A percentile compares a stretch with the other conserved stretches of the same genome.
These are phyloP conservation scores for Arabidopsis suecica DNA, from an alignment of 345 rosid species.

Conservation along the genomic window DNA sequence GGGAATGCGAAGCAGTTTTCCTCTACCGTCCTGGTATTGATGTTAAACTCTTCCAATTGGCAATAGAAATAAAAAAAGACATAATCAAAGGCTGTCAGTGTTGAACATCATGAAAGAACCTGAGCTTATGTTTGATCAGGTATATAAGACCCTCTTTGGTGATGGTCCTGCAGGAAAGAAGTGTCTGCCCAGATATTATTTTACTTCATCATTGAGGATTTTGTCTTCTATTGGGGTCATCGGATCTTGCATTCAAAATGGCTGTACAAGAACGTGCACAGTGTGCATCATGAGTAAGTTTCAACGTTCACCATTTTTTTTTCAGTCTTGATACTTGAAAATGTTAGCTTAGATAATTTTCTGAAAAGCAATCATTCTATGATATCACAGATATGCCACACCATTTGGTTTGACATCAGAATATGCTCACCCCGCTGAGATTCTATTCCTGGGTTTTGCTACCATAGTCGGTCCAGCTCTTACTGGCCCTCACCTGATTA, in stretches of 20 bases:
- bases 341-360: background rate
- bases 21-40: constrained; percentile 98
- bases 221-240: constrained; percentile 98
- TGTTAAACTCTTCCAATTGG: constrained; percentile 36
- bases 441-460: constrained; percentile 96
- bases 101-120: constrained; percentile 47
- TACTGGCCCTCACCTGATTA: constrained; percentile 92
- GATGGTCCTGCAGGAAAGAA: constrained; percentile 72
- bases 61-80: background rate
- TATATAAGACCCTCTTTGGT: constrained; percentile 44
- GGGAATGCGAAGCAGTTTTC: constrained; percentile 95
- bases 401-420: constrained; percentile 99
- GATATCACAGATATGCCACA: constrained; percentile 79
- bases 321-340: too few relatives aligned
- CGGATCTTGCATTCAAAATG: constrained; percentile 89
- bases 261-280: constrained; percentile 96
- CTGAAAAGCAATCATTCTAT: background rate
- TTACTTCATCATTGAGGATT: constrained; percentile 98
- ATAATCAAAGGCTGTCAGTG: constrained; percentile 21
- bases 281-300: constrained; percentile 99
- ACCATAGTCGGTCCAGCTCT: constrained; percentile 95
- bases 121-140: constrained; percentile 40
- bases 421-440: constrained; percentile 99
- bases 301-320: constrained; percentile 1
- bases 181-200: constrained; percentile 76